Conservation (phyloP, 1,139 yeast species). For the Yamadazyma aaseri region DNA sequence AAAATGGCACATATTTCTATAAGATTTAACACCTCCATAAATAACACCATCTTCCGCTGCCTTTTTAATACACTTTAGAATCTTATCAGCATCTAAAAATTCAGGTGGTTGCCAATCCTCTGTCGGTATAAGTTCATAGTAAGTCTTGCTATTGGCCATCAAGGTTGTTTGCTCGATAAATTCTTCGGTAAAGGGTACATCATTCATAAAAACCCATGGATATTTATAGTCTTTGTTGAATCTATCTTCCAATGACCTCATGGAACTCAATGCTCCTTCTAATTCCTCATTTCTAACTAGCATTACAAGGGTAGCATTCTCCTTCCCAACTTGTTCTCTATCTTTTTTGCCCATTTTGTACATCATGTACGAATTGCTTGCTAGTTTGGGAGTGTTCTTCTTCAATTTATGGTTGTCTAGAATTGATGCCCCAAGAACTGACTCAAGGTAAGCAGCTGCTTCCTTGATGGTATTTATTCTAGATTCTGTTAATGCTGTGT, state of each 20-base stretch:
- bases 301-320: conserved; percentile 53
- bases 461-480: too few species aligned
- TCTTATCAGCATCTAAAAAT: conserved; percentile 30
- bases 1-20: conserved; percentile 51
- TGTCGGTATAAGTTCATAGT: conserved; percentile 41
- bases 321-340: conserved; percentile 39
- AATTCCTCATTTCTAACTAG: conserved; percentile 44
- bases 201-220: conserved; percentile 49
- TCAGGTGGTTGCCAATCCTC: conserved; percentile 46
- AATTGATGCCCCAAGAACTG: too few species aligned
- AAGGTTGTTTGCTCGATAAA: conserved; percentile 59
- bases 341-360: conserved; percentile 27
- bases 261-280: conserved; percentile 40
- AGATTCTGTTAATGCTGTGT: too few species aligned
- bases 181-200: conserved; percentile 40
- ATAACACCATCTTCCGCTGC: conserved; percentile 27
- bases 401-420: conserved; percentile 3
- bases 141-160: conserved; percentile 81
- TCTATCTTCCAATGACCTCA: conserved; percentile 46
- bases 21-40: conserved; percentile 41
- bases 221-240: conserved; percentile 46
- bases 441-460: too few species aligned
- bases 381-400: conserved; percentile 28
- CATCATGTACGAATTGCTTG: conserved; percentile 44
- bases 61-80: conserved; percentile 25